Conservation (phyloP, 257 asterid species). For the Scutellaria barbata region DNA sequence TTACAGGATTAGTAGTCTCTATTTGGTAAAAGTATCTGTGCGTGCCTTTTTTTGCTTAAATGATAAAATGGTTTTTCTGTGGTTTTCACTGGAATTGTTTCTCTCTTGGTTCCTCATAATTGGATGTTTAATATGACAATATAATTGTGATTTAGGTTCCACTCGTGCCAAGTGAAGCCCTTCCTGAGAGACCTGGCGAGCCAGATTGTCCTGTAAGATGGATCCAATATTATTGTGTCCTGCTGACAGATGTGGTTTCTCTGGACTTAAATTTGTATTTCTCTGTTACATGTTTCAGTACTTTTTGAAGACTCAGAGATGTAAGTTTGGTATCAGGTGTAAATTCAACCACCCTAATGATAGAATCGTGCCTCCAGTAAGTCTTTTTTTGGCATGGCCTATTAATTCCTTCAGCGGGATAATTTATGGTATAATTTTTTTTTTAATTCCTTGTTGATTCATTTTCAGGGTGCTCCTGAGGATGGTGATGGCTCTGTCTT, state of each 20-base stretch:
- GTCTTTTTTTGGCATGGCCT: constrained; percentile 36
- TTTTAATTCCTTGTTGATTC: constrained; percentile 31
- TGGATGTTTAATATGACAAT: constrained; percentile 26
- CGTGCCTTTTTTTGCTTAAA: constrained; percentile 8
- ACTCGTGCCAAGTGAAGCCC: constrained; percentile 60
- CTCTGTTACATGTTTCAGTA: constrained; percentile 53
- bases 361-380: constrained; percentile 49
- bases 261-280: constrained; percentile 31
- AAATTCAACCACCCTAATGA: constrained; percentile 95
- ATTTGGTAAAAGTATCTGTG: constrained; percentile 14
- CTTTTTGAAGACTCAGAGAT: constrained; percentile 87
- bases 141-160: constrained; percentile 68
- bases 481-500: constrained; percentile 52
- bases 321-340: constrained; percentile 90
- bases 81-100: constrained; percentile 15
- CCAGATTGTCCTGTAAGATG: constrained; percentile 95
- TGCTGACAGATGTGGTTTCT: constrained; percentile 24
- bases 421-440: constrained; percentile 24
- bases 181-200: constrained; percentile 90
- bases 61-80: constrained; percentile 6
- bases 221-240: constrained; percentile 26
- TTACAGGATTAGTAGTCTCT: background rate
- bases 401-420: constrained; percentile 21
- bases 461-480: constrained; percentile 63
- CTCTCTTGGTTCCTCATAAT: constrained; percentile 3